phyloP scores from a whole-genome alignment of 345 rosid species.

The Populus deltoides region DNA sequence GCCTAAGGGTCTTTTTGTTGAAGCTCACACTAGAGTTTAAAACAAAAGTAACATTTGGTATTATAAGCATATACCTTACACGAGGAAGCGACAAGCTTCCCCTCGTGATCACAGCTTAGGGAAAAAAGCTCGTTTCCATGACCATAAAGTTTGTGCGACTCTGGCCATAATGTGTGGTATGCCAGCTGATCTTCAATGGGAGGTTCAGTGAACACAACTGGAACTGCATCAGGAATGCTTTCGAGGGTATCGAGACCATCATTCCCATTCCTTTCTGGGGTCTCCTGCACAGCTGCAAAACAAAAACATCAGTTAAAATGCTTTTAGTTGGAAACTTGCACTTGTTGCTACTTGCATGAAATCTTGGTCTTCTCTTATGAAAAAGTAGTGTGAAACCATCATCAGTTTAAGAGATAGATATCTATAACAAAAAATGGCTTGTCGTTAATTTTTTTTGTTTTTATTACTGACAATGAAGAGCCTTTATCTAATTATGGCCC shows the following conservation, averaged over 20 bases:
- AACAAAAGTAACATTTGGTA: neutral
- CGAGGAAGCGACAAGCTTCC: slow-evolving; percentile 82
- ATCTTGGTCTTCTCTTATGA: neutral
- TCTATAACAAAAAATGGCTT: neutral
- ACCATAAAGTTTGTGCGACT: slow-evolving; percentile 89
- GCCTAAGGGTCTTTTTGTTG: no score
- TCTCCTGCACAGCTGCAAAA: slow-evolving; percentile 58
- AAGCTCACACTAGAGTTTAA: neutral
- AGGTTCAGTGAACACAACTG: slow-evolving; percentile 74
- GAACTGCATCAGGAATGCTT: slow-evolving; percentile 93
- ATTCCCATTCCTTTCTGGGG: slow-evolving; percentile 40
- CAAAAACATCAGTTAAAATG: slow-evolving; percentile 11
- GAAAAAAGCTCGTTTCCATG: slow-evolving; percentile 94
- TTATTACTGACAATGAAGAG: neutral
- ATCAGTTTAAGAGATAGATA: neutral
- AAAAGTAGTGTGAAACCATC: neutral
- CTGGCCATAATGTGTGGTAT: slow-evolving; percentile 91
- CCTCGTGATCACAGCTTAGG: slow-evolving; percentile 68
- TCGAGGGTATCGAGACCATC: slow-evolving; percentile 79
- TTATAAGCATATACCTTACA: slow-evolving; percentile 65
- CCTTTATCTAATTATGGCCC: neutral
- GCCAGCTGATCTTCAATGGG: slow-evolving; percentile 94
- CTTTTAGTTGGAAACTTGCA: slow-evolving; percentile 1
- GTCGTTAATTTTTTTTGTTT: neutral
- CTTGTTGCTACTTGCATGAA: neutral